Percentiles rank a stretch among this genome's conserved stretches.
phyloP scores from a whole-genome alignment of 345 rosid genomes.

The Ceriops decandra region DNA sequence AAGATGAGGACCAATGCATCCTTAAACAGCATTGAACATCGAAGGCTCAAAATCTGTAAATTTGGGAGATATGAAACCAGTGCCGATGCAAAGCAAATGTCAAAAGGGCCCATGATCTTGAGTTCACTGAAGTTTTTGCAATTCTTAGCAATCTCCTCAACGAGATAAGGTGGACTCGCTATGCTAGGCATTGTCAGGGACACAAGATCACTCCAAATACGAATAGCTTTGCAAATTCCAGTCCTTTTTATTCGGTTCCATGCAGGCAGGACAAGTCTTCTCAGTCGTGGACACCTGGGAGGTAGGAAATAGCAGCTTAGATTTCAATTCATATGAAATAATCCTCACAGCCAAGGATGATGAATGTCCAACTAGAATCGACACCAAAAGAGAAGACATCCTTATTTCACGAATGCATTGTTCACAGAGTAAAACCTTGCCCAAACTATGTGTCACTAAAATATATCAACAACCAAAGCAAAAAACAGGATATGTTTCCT shows the following conservation, averaged over 20 bases:
- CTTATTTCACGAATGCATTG: too few species aligned
- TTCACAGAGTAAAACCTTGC: too few species aligned
- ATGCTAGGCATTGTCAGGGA: constrained; percentile 93
- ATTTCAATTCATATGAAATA: not conserved
- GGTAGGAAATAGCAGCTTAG: constrained; percentile 1
- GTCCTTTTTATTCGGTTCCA: constrained; percentile 78
- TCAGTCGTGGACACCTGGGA: constrained; percentile 64
- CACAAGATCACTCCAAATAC: constrained; percentile 67
- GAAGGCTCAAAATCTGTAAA: constrained; percentile 60
- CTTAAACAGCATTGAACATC: constrained; percentile 51
- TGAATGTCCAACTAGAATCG: too few species aligned
- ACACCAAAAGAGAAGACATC: too few species aligned
- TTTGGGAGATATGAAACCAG: constrained; percentile 43
- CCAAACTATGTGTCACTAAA: too few species aligned
- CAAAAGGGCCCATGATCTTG: constrained; percentile 80
- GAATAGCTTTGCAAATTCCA: constrained; percentile 69
- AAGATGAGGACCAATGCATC: constrained; percentile 61
- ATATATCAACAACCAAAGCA: too few species aligned
- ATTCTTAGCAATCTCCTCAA: constrained; percentile 64
- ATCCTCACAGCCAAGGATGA: not conserved
- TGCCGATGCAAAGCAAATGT: constrained; percentile 44
- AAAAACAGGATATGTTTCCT: too few species aligned
- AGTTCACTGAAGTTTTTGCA: constrained; percentile 63
- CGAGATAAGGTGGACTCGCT: constrained; percentile 49
- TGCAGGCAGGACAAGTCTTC: constrained; percentile 70